Evolutionary conservation across 73 alveolate genomes (phyloP).

Genomic region (Blepharisma japonicum): DNA sequence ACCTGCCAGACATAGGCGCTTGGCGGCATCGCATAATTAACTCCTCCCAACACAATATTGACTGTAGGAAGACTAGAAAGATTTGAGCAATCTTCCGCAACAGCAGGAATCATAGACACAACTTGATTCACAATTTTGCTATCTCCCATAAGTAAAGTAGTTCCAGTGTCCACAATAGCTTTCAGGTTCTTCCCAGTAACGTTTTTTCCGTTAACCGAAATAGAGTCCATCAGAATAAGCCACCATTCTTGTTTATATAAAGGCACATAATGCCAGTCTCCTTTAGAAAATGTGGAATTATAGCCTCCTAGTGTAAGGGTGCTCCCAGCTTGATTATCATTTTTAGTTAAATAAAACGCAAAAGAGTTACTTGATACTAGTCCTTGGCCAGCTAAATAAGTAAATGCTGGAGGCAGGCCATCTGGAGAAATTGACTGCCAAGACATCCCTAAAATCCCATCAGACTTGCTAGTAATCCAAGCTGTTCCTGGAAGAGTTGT

Average conservation of each 20-base stretch:
- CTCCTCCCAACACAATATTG: constrained; percentile 44
- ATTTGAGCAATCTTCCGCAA: constrained; percentile 52
- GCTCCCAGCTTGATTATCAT: too few relatives aligned
- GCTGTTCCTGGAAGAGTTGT: too few relatives aligned
- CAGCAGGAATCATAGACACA: constrained; percentile 45
- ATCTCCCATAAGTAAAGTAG: constrained; percentile 56
- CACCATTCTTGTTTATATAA: constrained; percentile 53
- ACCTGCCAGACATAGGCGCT: constrained; percentile 56
- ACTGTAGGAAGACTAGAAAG: constrained; percentile 44
- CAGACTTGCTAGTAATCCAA: too few relatives aligned
- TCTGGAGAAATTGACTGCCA: too few relatives aligned
- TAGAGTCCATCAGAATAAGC: constrained; percentile 44
- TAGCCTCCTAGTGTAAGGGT: constrained; percentile 43
- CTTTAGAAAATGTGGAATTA: constrained; percentile 27
- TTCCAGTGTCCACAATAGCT: constrained; percentile 59
- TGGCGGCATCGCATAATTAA: constrained; percentile 48
- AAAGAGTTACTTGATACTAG: too few relatives aligned
- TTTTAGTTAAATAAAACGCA: too few relatives aligned
- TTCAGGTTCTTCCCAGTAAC: constrained; percentile 35
- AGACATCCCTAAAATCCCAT: too few relatives aligned
- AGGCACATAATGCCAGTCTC: constrained; percentile 38
- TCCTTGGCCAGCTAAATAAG: too few relatives aligned
- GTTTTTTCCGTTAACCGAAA: constrained; percentile 34
- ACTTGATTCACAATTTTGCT: constrained; percentile 42
- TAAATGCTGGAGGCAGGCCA: too few relatives aligned